Percentiles rank a stretch among this genome's conserved stretches.
These are phyloP conservation scores for Alternaria ethzedia DNA, from an alignment of 2,329 filamentous ascomycete species.

Conservation along the genomic window DNA sequence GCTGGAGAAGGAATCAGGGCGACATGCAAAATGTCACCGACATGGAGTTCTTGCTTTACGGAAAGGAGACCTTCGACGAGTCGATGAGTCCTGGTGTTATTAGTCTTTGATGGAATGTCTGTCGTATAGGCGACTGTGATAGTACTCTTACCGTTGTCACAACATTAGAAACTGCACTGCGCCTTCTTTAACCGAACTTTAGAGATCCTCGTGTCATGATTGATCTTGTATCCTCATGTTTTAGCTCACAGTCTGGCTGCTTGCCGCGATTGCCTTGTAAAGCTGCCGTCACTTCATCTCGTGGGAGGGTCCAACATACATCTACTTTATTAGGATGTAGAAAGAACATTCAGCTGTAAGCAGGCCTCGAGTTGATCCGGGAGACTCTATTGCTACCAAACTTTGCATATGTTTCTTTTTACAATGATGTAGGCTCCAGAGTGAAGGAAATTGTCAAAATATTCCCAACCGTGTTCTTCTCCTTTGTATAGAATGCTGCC, in stretches of 20 bases:
- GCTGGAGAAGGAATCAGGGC: neutral
- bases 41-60: neutral
- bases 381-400: neutral
- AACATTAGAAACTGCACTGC: neutral
- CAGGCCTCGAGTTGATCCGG: neutral
- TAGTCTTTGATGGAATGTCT: neutral
- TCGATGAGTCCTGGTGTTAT: neutral
- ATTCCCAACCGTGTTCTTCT: neutral
- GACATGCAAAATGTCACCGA: neutral
- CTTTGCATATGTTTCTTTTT: neutral
- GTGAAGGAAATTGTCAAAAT: rapidly evolving
- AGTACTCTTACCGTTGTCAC: neutral
- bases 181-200: neutral
- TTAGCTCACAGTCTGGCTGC: neutral
- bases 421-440: neutral
- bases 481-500: neutral
- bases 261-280: neutral
- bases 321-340: neutral
- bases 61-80: neutral
- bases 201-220: neutral
- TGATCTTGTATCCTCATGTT: neutral
- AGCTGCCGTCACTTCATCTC: neutral
- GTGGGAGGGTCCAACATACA: neutral
- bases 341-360: neutral
- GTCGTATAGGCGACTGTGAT: neutral